phyloP scores from a whole-genome alignment of 176 grass and related monocot species.

The Avena atlantica region DNA sequence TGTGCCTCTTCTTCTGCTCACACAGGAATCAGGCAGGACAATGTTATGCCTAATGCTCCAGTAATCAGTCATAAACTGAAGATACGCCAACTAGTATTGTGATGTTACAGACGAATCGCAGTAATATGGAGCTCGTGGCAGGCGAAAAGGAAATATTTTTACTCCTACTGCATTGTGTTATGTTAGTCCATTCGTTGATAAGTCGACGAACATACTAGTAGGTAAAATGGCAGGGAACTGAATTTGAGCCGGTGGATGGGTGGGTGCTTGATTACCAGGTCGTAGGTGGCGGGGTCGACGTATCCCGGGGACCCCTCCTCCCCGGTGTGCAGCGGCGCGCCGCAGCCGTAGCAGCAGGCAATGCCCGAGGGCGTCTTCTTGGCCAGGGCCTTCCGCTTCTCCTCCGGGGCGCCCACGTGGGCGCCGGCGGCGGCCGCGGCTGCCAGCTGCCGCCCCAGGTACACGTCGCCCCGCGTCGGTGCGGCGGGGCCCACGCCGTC shows the following conservation, averaged over 20 bases:
- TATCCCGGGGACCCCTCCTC: constrained; percentile 75
- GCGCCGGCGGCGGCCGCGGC: no score
- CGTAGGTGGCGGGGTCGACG: constrained; percentile 69
- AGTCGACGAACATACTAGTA: background rate
- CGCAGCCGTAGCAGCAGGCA: constrained; percentile 91
- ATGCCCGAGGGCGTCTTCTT: constrained; percentile 57
- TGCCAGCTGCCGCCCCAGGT: no score
- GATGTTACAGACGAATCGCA: background rate
- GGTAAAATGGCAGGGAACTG: background rate
- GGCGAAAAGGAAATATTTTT: background rate
- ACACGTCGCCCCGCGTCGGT: no score
- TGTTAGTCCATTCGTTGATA: background rate
- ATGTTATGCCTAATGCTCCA: background rate
- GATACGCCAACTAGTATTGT: background rate
- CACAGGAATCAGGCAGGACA: background rate
- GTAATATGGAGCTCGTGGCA: background rate
- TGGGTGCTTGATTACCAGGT: constrained; percentile 49
- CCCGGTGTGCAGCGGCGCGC: constrained; percentile 77
- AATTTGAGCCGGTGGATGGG: no score
- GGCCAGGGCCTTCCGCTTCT: background rate
- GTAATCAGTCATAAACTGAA: background rate
- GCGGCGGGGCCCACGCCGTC: no score
- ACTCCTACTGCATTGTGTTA: background rate
- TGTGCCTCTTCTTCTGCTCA: constrained; percentile 86
- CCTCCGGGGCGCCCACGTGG: no score